Evolutionary conservation across 1,284 basidiomycete species (phyloP).

Genomic region (Amylostereum chailletii): DNA sequence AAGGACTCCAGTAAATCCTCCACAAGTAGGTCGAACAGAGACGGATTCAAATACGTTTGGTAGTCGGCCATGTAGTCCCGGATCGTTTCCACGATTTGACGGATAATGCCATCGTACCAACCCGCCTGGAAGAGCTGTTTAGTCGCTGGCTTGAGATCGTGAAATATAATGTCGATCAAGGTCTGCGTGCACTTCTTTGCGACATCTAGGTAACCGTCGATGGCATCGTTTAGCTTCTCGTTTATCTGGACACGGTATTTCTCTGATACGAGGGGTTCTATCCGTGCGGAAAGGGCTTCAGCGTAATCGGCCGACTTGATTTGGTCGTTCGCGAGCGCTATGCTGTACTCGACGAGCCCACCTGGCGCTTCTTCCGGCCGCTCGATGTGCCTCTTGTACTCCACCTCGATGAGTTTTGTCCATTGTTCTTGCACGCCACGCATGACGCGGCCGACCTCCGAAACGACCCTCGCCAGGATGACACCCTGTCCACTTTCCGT

Average conservation of each 20-base stretch:
- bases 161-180: constrained; percentile 91
- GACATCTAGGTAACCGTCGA: constrained; percentile 97
- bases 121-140: constrained; percentile 77
- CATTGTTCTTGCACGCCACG: constrained; percentile 84
- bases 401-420: constrained; percentile 76
- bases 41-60: constrained; percentile 83
- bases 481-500: constrained; percentile 94
- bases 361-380: constrained; percentile 84
- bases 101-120: constrained; percentile 87
- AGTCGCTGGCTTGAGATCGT: constrained; percentile 86
- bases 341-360: constrained; percentile 92
- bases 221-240: constrained; percentile 88
- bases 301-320: constrained; percentile 93
- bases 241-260: constrained; percentile 85
- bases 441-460: constrained; percentile 88
- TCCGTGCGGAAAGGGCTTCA: constrained; percentile 76
- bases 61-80: constrained; percentile 94
- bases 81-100: constrained; percentile 90
- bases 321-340: constrained; percentile 98
- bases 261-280: constrained; percentile 88
- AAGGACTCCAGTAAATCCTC: constrained; percentile 93
- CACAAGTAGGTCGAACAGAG: constrained; percentile 85
- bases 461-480: constrained; percentile 86
- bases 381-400: constrained; percentile 83
- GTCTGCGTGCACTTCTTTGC: constrained; percentile 95